A percentile compares a stretch with the other conserved stretches of the same genome.
Evolutionary conservation across 176 grass and related monocot genomes (phyloP).

Genomic region (bread wheat (Triticum aestivum)): DNA sequence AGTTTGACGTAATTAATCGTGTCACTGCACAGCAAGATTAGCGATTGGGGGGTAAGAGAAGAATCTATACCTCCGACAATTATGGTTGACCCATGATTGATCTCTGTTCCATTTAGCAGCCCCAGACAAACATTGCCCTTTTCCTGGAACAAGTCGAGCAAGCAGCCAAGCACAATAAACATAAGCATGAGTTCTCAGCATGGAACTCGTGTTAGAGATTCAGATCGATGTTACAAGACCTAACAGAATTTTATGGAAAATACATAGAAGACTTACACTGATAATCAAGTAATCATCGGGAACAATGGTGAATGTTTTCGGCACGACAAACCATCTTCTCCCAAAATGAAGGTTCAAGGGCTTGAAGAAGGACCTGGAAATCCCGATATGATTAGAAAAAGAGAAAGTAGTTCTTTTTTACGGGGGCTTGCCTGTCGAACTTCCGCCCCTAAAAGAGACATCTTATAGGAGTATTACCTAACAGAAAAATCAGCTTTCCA

Average conservation of each 20-base stretch:
- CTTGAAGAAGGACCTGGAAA: conserved; percentile 77
- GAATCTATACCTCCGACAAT: conserved; percentile 81
- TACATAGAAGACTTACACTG: conserved; percentile 56
- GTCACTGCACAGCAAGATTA: background rate
- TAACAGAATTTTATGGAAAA: background rate
- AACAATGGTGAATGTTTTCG: conserved; percentile 81
- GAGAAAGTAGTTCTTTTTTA: conserved; percentile 8
- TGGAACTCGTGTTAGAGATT: background rate
- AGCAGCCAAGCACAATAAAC: background rate
- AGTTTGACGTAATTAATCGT: background rate
- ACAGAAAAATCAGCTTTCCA: conserved; percentile 73
- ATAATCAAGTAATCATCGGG: conserved; percentile 87
- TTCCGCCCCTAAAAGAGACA: background rate
- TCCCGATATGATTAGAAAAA: conserved; percentile 22
- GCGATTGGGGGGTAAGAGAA: background rate
- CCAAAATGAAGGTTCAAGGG: conserved; percentile 85
- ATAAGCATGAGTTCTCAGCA: background rate
- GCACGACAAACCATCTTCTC: conserved; percentile 74
- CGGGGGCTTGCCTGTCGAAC: background rate
- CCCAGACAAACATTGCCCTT: conserved; percentile 93
- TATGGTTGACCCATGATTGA: conserved; percentile 73
- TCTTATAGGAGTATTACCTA: conserved; percentile 50
- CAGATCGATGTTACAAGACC: background rate
- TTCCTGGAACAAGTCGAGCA: conserved; percentile 49
- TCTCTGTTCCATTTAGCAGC: conserved; percentile 80